Evolutionary conservation across 1,139 yeast genomes (phyloP).

Genomic region (Candida pseudoviswanathii): DNA sequence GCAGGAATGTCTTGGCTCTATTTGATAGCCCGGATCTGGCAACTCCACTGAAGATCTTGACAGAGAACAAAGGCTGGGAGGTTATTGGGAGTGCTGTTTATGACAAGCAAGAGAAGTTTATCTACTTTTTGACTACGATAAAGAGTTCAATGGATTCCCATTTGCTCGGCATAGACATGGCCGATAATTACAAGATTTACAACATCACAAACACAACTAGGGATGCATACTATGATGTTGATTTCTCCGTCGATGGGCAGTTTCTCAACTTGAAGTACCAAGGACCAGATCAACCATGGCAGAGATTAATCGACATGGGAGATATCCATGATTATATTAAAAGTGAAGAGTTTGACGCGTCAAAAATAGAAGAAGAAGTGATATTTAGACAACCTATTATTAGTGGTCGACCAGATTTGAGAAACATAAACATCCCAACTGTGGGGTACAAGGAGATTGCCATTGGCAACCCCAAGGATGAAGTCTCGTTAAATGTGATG

Average conservation of each 20-base stretch:
- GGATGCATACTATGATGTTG: slow-evolving; percentile 35
- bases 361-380: slow-evolving; percentile 17
- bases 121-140: slow-evolving; percentile 69
- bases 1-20: slow-evolving; percentile 71
- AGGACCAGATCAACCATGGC: slow-evolving; percentile 74
- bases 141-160: slow-evolving; percentile 33
- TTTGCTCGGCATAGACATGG: slow-evolving; percentile 29
- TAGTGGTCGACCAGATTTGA: slow-evolving; percentile 27
- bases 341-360: slow-evolving; percentile 10
- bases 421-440: slow-evolving; percentile 56
- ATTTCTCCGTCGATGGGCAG: slow-evolving; percentile 58
- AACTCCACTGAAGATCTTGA: slow-evolving; percentile 36
- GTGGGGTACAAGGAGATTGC: slow-evolving; percentile 50
- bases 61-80: slow-evolving; percentile 41
- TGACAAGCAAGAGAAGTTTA: slow-evolving; percentile 49
- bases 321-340: slow-evolving; percentile 28
- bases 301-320: slow-evolving; percentile 52
- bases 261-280: slow-evolving; percentile 53
- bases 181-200: slow-evolving; percentile 15
- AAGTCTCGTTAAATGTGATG: slow-evolving; percentile 58
- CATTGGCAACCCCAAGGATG: slow-evolving; percentile 42
- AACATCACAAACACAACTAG: slow-evolving; percentile 24
- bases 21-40: slow-evolving; percentile 54
- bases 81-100: slow-evolving; percentile 43
- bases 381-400: slow-evolving; percentile 29